Base-by-base conservation (phyloP, 1,139 yeast species). In the Taphrina pruni region DNA sequence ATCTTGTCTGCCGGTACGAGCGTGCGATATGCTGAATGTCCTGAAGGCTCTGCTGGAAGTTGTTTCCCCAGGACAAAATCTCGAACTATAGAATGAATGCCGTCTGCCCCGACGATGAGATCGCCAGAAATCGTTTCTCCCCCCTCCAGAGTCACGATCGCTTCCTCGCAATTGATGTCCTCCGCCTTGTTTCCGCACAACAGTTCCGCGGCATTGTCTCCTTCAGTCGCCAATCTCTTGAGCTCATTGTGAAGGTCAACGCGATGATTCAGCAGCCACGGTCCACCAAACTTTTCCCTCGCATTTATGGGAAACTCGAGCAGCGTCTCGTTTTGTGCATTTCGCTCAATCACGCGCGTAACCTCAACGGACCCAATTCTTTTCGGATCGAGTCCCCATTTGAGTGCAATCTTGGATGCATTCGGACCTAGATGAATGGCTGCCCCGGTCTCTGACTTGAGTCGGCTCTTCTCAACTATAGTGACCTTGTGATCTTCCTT, bases 391-490 rank as follows among this genome's bases (percentile, higher is more conserved):
- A 77, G 73, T 2, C 80, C 80, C 71, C 76, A 73, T 14, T 74
- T 70, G 62, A 74, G 72, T 26, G 78, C 71, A 35, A 78, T 74
- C 43, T 75, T 72, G 20, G 76, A 71, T 14, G 79, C 75, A 55
- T 78, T 78, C 11, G 80, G 80, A 7, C 79, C 80, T 39, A 78
- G 75, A 72, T 78, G 80, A 62, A 78, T 78, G 41, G 81, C 80
- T n/a, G 82, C 82, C 12, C 82, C 82, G 9, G 79, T 81, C 73
- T 80, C 82, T 20, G 80, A 79, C 11, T 78, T 73, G 56, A 72
- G 73, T 48, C 73, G 73, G 38, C 81, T 78, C 54, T 78, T 74
- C 72, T 80, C 82, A 46, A 78, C 74, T 20, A 80, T 73, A 9
- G 73, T 75, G 12, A 80, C 82, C 45, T 75, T 72, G 72, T 80